Evolutionary conservation across 208 protist genomes (phyloP).

Genomic region (Phytomonas sp.): DNA sequence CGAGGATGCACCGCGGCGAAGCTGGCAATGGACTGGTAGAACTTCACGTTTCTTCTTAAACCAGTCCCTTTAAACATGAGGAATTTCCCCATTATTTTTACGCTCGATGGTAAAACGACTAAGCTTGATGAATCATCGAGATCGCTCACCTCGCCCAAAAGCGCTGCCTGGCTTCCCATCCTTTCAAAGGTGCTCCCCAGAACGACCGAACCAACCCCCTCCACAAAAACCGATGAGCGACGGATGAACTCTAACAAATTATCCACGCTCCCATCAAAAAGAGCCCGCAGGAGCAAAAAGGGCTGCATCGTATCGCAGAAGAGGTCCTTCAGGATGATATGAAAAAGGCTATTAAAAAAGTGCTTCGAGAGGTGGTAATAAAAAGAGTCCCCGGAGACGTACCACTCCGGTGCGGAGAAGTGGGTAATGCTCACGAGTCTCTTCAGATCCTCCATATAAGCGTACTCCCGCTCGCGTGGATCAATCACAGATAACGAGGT

Average conservation of each 20-base stretch:
- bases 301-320: slow-evolving; percentile 37
- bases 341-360: slow-evolving; percentile 48
- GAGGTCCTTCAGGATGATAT: slow-evolving; percentile 32
- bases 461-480: slow-evolving; percentile 62
- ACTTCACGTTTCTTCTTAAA: background rate
- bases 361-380: slow-evolving; percentile 34
- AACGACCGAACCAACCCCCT: slow-evolving; percentile 70
- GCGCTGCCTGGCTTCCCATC: background rate
- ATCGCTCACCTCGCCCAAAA: slow-evolving; percentile 16
- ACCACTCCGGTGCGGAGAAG: slow-evolving; percentile 47
- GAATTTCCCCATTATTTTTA: background rate
- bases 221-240: slow-evolving; percentile 39
- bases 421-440: slow-evolving; percentile 38
- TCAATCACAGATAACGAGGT: slow-evolving; percentile 30
- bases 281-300: slow-evolving; percentile 38
- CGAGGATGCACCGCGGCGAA: slow-evolving; percentile 44
- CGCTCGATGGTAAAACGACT: background rate
- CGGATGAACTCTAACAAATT: slow-evolving; percentile 33
- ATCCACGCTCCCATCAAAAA: slow-evolving; percentile 51
- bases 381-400: slow-evolving; percentile 49
- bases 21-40: slow-evolving; percentile 31
- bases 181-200: slow-evolving; percentile 16
- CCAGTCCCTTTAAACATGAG: background rate
- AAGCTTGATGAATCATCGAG: slow-evolving; percentile 2
- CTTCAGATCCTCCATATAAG: slow-evolving; percentile 41